Base-by-base conservation (phyloP, 140 eudicot genomes). In the Oenanthe javanica region DNA sequence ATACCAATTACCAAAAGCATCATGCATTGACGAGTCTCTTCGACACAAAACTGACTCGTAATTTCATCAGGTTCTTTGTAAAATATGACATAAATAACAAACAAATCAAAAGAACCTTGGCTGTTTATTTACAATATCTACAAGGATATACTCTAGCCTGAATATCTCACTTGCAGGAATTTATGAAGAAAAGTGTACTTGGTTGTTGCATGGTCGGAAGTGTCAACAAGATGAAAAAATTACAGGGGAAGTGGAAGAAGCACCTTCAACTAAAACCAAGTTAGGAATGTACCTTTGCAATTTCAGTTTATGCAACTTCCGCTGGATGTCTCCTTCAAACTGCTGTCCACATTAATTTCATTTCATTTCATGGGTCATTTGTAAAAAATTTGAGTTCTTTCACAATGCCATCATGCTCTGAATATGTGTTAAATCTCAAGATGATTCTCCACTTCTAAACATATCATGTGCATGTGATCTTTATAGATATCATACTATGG, bases 161-260 rank as follows among this genome's bases (percentile, higher is more conserved):
- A 72, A 61, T n/a, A 59, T 78, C 31, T 6, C 45, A 66, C 27
- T 79, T 46, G 79, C 91, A 89, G 93, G 92, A 87, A 51, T 78
- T 89, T 49, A 80, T 84, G 87, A 80, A 54, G 87, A 85, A 84
- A 71, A 84, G 83, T 74, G 92, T 79, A 46, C 77, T 76, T 43
- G 96, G 96, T 76, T 87, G 96, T 83, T 84, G 89, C 85, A 84
- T 76, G 77, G 75, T 80, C 40, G 81, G 84, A 79, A 42, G 43
- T 36, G 76, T 83, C 79, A 46, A 49, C 72, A 78, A 80, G 14
- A 86, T 90, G 63, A 80, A 76, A 87, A 82, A 50, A n/a, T 75
- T 86, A 73, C 82, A 80, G 73, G 67, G 72, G 48, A 87, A 79
- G 80, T 79, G 86, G 86, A 90, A 84, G 88, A 90, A 84, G 81